These are phyloP conservation scores for Trichosanthes cucumerina DNA, from an alignment of 306 rosid genomes.

Conservation along the genomic window DNA sequence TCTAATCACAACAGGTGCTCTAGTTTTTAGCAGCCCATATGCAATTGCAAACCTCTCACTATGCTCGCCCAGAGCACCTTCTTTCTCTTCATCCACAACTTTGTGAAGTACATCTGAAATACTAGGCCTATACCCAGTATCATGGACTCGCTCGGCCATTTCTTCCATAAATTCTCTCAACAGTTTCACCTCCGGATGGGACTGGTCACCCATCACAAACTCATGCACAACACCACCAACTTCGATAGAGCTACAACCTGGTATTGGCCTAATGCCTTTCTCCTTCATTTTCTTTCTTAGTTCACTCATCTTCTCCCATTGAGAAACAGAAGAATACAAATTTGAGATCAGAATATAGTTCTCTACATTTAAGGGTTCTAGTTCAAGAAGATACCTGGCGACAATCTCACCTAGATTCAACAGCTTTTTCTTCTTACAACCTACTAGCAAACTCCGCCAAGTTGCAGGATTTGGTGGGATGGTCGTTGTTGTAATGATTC, in stretches of 20 bases:
- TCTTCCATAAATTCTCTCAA: constrained; percentile 7
- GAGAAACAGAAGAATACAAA: constrained; percentile 20
- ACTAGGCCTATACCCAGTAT: constrained; percentile 7
- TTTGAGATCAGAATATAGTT: constrained; percentile 18
- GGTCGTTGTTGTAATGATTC: constrained; percentile 6
- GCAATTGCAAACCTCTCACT: constrained; percentile 17
- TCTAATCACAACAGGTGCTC: background rate
- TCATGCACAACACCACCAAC: constrained; percentile 15
- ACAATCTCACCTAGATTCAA: constrained; percentile 9
- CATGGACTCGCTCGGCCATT: background rate
- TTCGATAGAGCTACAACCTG: constrained; percentile 19
- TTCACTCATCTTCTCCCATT: constrained; percentile 24
- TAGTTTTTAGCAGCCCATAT: constrained; percentile 4
- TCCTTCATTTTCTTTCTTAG: constrained; percentile 19
- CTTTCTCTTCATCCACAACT: constrained; percentile 16
- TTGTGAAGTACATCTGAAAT: constrained; percentile 12
- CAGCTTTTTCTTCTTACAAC: constrained; percentile 19
- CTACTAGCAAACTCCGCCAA: constrained; percentile 12
- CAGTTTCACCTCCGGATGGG: constrained; percentile 14
- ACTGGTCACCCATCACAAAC: constrained; percentile 17
- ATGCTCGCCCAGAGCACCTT: constrained; percentile 9
- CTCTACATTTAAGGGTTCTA: constrained; percentile 21
- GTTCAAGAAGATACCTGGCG: constrained; percentile 12
- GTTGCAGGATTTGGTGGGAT: constrained; percentile 12
- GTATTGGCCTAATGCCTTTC: constrained; percentile 10